Conservation (phyloP, 2,329 filamentous ascomycete genomes). For the Lasiodiplodia sp. region DNA sequence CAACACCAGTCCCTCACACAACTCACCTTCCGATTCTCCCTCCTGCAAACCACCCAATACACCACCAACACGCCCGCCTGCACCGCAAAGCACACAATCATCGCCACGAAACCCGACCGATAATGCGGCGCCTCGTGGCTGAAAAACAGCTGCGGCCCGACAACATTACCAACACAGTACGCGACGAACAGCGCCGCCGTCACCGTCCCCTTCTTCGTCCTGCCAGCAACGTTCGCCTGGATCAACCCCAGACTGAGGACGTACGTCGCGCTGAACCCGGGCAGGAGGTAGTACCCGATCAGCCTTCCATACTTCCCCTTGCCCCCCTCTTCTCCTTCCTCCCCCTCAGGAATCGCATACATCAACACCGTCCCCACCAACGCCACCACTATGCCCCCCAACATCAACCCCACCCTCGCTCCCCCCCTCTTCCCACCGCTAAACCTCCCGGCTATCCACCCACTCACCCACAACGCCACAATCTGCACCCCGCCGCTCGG, state of each 20-base stretch:
- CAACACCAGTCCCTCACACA: too few species aligned
- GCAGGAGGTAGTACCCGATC: conserved; percentile 21
- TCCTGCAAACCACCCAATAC: conserved; percentile 29
- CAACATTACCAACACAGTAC: conserved; percentile 23
- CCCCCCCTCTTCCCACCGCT: too few species aligned
- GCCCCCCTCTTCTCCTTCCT: too few species aligned
- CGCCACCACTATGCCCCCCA: conserved; percentile 5
- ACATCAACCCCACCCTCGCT: conserved; percentile 1
- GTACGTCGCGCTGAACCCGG: conserved; percentile 13
- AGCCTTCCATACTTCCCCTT: conserved; percentile 1
- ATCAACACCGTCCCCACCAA: conserved; percentile 24
- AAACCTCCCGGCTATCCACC: neutral
- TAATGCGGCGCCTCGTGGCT: conserved; percentile 18
- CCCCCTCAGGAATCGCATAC: conserved; percentile 21
- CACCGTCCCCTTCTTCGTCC: conserved; percentile 42
- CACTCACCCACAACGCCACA: conserved; percentile 21
- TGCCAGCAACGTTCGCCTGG: conserved; percentile 38
- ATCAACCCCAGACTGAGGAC: conserved; percentile 21
- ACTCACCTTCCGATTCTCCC: conserved; percentile 18
- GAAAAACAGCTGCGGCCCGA: conserved; percentile 28
- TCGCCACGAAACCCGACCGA: conserved; percentile 7
- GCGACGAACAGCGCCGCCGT: conserved; percentile 19
- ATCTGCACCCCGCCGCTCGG: conserved; percentile 33
- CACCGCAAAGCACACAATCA: conserved; percentile 30
- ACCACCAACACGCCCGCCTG: conserved; percentile 15